Evolutionary conservation across 768 basidiomycete species (phyloP).

Genomic region (Clathrus columnatus): DNA sequence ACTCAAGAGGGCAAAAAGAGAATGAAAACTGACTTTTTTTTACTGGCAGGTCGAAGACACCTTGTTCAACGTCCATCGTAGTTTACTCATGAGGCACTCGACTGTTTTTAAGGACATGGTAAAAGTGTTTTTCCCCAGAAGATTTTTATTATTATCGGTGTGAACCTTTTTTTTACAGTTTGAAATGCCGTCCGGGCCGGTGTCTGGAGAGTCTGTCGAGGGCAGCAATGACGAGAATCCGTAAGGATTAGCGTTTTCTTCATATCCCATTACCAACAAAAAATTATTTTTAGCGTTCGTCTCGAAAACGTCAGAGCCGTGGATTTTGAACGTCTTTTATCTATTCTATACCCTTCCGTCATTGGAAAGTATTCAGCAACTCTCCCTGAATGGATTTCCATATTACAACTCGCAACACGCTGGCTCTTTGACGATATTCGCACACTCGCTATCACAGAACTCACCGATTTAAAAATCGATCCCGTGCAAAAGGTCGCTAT

Average conservation of each 20-base stretch:
- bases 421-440: conserved; percentile 30
- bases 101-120: conserved; percentile 29
- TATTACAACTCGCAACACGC: conserved; percentile 33
- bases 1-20: neutral
- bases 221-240: conserved; percentile 21
- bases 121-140: neutral
- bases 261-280: neutral
- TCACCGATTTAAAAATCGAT: conserved; percentile 40
- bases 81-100: conserved; percentile 31
- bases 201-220: conserved; percentile 13
- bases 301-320: conserved; percentile 18
- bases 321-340: conserved; percentile 29
- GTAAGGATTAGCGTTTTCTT: neutral
- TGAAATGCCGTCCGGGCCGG: conserved; percentile 6
- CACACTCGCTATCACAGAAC: conserved; percentile 25
- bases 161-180: conserved; percentile 5
- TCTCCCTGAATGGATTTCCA: conserved; percentile 27
- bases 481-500: conserved; percentile 46
- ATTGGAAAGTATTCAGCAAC: conserved; percentile 19
- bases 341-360: conserved; percentile 23
- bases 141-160: neutral
- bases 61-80: conserved; percentile 33
- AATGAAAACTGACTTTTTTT: too few relatives aligned
- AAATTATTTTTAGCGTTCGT: conserved; percentile 9
- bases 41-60: conserved; percentile 32